Evolutionary conservation across 441 rosid genomes (phyloP), one percentile per base, ranked within the genome.

Genomic region (Erysimum cheiri): DNA sequence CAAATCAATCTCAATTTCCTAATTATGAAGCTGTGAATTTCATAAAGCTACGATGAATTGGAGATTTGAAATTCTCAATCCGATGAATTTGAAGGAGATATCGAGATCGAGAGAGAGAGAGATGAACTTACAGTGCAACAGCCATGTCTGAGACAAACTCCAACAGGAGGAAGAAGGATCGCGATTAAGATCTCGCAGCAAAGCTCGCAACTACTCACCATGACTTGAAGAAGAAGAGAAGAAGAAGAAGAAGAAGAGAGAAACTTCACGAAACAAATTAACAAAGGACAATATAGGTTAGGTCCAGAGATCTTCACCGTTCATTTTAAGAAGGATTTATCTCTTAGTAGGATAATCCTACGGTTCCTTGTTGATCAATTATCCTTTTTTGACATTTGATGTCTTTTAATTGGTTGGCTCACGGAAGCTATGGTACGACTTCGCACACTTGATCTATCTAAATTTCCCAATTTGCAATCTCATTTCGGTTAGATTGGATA

Each of bases 101-200:
- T n/a, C n/a, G 60, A 59, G 52, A 62, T 10, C 7, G 5, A 64
- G n/a, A 31, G 19, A 24, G 56, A 59, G 43, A 33, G 8, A n/a
- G 1, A 50, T 44, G 59, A 14, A 52, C 84, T 14, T 82, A 88
- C 92, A 12, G 76, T 84, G 83, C 97, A 89, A 67, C 96, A 91
- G 55, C 96, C 96, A 73, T 89, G 94, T 60, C 96, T 72, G 57
- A 89, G 77, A 81, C 97, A 89, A 74, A 91, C 97, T 22, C 97
- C 96, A 58, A 91, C 59, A 17, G 97, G 97, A 61, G 97, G 97
- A 53, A 91, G 87, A 74, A 91, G 36, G 61, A 91, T 79, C 7
- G 97, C 96, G 80, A 91, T 86, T 13, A 91, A 46, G 78, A 91
- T 76, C 67, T 91, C 96, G 75, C 97, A 89, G 71, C 70, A 76